Percentiles rank a stretch among this genome's conserved stretches.
These are phyloP conservation scores for Mycogone perniciosa DNA, from an alignment of 2,329 filamentous ascomycete species.

Conservation along the genomic window DNA sequence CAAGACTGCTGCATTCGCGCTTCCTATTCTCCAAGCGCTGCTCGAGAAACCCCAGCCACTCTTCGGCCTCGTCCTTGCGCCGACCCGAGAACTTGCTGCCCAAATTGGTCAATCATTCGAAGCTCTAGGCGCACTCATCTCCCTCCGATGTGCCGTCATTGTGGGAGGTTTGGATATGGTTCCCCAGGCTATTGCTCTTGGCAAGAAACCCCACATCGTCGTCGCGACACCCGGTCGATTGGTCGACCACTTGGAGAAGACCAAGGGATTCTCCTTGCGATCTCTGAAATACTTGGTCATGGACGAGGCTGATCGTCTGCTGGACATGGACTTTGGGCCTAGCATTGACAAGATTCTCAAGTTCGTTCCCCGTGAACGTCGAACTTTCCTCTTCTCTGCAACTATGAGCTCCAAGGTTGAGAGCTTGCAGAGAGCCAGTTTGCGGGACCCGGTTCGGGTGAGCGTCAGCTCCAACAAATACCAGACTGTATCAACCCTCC, in stretches of 20 bases:
- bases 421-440: conserved; percentile 79
- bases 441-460: conserved; percentile 77
- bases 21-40: conserved; percentile 86
- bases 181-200: conserved; percentile 79
- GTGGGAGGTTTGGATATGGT: conserved; percentile 97
- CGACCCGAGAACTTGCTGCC: conserved; percentile 86
- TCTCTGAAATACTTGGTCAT: conserved; percentile 84
- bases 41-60: conserved; percentile 81
- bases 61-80: conserved; percentile 85
- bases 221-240: conserved; percentile 87
- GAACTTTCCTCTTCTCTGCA: conserved; percentile 87
- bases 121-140: conserved; percentile 78
- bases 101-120: conserved; percentile 89
- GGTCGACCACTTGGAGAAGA: conserved; percentile 91
- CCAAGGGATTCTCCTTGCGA: conserved; percentile 85
- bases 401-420: conserved; percentile 95
- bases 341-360: conserved; percentile 90
- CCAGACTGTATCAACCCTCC: conserved; percentile 82
- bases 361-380: conserved; percentile 69
- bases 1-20: conserved; percentile 90
- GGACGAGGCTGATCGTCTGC: conserved; percentile 86
- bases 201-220: conserved; percentile 92
- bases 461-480: conserved; percentile 78
- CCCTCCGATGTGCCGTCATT: conserved; percentile 77
- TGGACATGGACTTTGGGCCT: conserved; percentile 91